phyloP scores from a whole-genome alignment of 257 asterid genomes.

The Nicotiana benthamiana region DNA sequence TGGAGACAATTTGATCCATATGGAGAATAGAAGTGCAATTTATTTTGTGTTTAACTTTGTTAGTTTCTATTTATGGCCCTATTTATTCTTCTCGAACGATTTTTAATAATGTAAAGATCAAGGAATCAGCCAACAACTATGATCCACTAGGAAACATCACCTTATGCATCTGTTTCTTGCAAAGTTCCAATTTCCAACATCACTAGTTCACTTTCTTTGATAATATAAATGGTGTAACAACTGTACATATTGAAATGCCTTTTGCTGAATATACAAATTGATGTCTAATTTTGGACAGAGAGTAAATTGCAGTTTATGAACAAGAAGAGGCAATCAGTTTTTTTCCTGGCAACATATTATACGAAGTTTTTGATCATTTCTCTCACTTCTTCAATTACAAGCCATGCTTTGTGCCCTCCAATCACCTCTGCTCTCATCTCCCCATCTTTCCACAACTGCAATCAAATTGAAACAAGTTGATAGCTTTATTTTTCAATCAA shows the following conservation, averaged over 20 bases:
- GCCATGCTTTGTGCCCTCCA: constrained; percentile 97
- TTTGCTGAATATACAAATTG: background rate
- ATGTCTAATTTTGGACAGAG: background rate
- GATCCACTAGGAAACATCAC: background rate
- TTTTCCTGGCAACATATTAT: background rate
- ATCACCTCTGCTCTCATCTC: constrained; percentile 91
- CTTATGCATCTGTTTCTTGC: too few relatives aligned
- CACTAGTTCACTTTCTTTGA: background rate
- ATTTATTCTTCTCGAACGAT: too few relatives aligned
- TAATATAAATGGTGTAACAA: background rate
- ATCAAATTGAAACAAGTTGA: background rate
- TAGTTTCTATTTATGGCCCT: too few relatives aligned
- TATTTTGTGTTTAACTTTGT: too few relatives aligned
- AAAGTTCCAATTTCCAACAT: background rate
- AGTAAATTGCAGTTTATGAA: background rate
- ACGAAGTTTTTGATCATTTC: constrained; percentile 57
- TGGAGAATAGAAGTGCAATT: too few relatives aligned
- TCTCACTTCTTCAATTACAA: constrained; percentile 84
- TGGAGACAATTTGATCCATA: too few relatives aligned
- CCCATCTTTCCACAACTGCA: constrained; percentile 88
- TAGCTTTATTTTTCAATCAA: background rate
- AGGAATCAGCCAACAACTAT: background rate
- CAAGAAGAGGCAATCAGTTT: background rate
- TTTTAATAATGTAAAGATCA: too few relatives aligned
- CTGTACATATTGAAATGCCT: background rate